Evolutionary conservation across 2,329 filamentous ascomycete genomes (phyloP), one percentile per base, ranked within the genome.

Genomic region (Ophiostoma piceae): DNA sequence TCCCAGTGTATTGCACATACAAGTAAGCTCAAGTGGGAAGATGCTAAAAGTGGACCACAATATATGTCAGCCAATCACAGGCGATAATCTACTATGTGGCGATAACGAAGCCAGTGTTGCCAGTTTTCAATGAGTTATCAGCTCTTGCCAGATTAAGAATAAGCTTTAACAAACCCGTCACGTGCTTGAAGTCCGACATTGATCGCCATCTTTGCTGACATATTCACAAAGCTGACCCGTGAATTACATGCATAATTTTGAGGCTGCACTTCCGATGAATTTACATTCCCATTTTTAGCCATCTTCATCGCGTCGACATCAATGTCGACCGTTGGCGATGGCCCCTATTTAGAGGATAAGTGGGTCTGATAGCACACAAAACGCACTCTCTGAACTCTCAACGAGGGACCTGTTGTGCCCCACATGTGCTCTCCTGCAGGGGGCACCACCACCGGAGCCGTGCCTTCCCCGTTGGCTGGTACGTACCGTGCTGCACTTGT

Each of bases 351-450:
- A 57, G n/a, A 11, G 7, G n/a, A 57, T 57, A 57, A 57, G 22
- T 57, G 51, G 51, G 51, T 22, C 51, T 16, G 26, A 57, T 12
- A 57, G n/a, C 22, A 57, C 43, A 47, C n/a, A 57, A 57, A 14
- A 41, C 39, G 9, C 39, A 41, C 11, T 41, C 39, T 41, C 39
- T 12, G 39, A 41, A 41, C 39, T 41, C 39, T 35, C 26, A 39
- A 7, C 8, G 47, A n/a, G n/a, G n/a, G 47, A 54, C 47, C 51
- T 57, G n/a, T 8, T 57, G 51, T n/a, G 64, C 64, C 64, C 64
- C 64, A 66, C 64, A 66, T 26, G 64, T 66, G 64, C 64, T 66
- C 64, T 66, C 35, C 64, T 66, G 64, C 64, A 66, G 35, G 64
- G 64, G 64, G 14, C 37, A 41, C 35, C 62, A 65, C n/a, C 16